Conservation (phyloP, 75 land plant genomes). For the Gnetum montanum region DNA sequence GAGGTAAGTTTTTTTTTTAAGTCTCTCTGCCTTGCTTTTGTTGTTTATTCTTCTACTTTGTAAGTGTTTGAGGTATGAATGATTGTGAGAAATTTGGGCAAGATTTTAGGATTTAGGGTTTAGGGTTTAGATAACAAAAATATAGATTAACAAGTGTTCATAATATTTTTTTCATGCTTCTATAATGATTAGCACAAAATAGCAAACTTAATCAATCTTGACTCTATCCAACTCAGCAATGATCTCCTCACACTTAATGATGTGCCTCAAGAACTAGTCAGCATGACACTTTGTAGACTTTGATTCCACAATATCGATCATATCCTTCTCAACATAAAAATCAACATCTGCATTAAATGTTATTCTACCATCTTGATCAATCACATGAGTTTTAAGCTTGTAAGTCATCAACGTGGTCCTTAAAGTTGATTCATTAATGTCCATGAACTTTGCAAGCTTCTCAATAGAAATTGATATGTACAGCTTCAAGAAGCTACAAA, state of each 20-base stretch:
- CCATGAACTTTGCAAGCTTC: slow-evolving; percentile 88
- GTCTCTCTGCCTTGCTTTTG: too few relatives aligned
- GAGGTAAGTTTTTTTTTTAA: too few relatives aligned
- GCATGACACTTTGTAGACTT: slow-evolving; percentile 75
- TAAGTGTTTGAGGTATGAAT: too few relatives aligned
- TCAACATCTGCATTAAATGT: slow-evolving; percentile 87
- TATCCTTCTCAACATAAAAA: slow-evolving; percentile 88
- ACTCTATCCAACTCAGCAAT: slow-evolving; percentile 58
- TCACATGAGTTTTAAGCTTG: slow-evolving; percentile 94
- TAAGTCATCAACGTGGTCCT: slow-evolving; percentile 88
- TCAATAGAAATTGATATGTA: slow-evolving; percentile 79
- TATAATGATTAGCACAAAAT: too few relatives aligned
- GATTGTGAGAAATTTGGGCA: too few relatives aligned
- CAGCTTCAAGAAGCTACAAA: slow-evolving; percentile 79
- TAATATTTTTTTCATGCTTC: too few relatives aligned
- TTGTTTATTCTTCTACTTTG: too few relatives aligned
- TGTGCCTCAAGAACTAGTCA: slow-evolving; percentile 80
- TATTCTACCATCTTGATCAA: slow-evolving; percentile 67
- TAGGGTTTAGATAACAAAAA: too few relatives aligned
- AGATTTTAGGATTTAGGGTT: too few relatives aligned
- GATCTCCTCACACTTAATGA: slow-evolving; percentile 74
- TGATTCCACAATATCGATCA: slow-evolving; percentile 69
- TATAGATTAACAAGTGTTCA: too few relatives aligned
- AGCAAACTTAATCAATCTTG: slow-evolving; percentile 36
- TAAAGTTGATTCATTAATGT: slow-evolving; percentile 80